Evolutionary conservation across 768 basidiomycete species (phyloP), one percentile per base, ranked within the genome.

Genomic region (Leucogyrophana mollusca): DNA sequence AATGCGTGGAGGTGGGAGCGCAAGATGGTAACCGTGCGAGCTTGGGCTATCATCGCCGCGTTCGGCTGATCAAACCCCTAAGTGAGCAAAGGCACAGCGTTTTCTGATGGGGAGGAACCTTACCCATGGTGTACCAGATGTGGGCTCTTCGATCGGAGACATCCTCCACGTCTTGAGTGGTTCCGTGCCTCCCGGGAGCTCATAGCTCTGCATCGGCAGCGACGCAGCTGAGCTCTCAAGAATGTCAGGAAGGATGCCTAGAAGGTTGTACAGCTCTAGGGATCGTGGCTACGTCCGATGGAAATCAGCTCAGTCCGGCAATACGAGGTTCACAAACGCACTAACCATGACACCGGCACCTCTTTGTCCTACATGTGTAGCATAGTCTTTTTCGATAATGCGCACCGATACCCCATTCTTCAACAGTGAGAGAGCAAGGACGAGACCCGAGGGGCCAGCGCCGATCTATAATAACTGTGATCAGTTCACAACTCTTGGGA

Each of bases 391-490:
- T 16, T 58, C 57, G 39, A 56, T 55, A 45, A 71, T 62, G 13
- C 67, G 65, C 17, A 70, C 64, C 25, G 56, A 53, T 11, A 71
- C 51, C 9, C 59, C 63, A 34, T 61, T 62, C 16, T 57, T 45
- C 0, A 57, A 47, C 4, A 77, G 68, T 9, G 64, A 53, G 2
- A 74, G 64, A 4, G 72, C 73, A 40, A 68, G 61, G 45, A 73
- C 68, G 6, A 75, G 62, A 32, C 76, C 74, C 18, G 73, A 66
- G 8, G 75, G 73, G 8, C 74, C 73, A 20, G 65, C 73, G 23
- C 74, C 75, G 23, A 72, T 71, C 73, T 76, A 44, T 21, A 44
- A 23, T 30, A 30, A 13, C 13, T 30, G 27, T 30, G 13, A 13
- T 30, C 6, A 30, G 27, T 7, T 30, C 27, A 30, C 27, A 30